Base-by-base conservation (phyloP, 345 rosid genomes). In the Eucalyptus dawsonii region DNA sequence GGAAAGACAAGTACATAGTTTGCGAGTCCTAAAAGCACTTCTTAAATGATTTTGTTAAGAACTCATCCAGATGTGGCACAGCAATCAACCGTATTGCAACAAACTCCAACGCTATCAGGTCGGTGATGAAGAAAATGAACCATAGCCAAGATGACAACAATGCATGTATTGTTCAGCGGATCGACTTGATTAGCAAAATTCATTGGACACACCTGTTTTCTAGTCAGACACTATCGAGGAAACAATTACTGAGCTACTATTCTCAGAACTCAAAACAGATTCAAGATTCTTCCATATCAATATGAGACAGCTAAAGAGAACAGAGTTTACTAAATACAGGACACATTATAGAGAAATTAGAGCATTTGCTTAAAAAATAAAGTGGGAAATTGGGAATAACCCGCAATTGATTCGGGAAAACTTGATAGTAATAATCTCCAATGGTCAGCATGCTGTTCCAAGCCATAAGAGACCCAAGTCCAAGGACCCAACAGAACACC, bases 371-470 rank as follows among this genome's bases (percentile, higher is more conserved):
- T 45, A 15, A 27, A 86, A 27, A 44, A 44, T 34, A 44, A 50
- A 31, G n/a, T 27, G 24, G 37, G 25, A 86, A 14, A 67, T 19
- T 49, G 58, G 11, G 80, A 80, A 56, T 21, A 56, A 69, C 44
- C 19, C 17, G 8, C n/a, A 76, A 80, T 22, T 53, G 53, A 89
- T n/a, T 86, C 88, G 96, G 93, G 80, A 97, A 97, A 89, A 98
- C 87, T 13, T 88, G 40, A 88, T 92, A 95, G 89, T 95, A 97
- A 90, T 97, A 97, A 91, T 97, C 99, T 91, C 90, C 96, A 6
- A 95, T 96, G 3, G 96, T 97, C 25, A 97, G 90, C 96, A 97
- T 93, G 89, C 98, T 96, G 91, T 93, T 96, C 99, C 99, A 98
- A 19, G 99, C 86, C 31, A 95, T 88, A 9, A 98, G 96, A 19